Evolutionary conservation across 176 grass and related monocot species (phyloP), one percentile per base, ranked within the genome.

Genomic region (Cenchrus americanus): DNA sequence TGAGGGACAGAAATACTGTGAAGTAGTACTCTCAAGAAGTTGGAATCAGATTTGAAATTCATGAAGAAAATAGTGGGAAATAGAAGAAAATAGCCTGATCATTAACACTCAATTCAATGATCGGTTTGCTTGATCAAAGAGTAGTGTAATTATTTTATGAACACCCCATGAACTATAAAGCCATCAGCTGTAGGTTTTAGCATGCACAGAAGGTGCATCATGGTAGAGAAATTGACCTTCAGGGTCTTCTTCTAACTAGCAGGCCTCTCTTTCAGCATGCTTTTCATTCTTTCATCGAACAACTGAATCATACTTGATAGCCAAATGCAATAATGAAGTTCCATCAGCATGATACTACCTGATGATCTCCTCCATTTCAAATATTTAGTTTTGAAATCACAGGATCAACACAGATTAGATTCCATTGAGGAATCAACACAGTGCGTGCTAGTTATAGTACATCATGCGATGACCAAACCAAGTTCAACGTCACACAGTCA

Each of bases 401-500:
- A 37, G 14, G 66, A 65, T 81, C 30, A 71, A 66, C 42, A 32
- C 1, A 77, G 49, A 72, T 82, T 37, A 82, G 51, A 63, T 37
- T 71, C 66, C 69, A 70, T 70, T 53, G 23, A 82, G 72, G 52
- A 82, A 80, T 73, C 66, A 59, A n/a, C 72, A 78, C 24, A 64
- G 57, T 78, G 24, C 66, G 24, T 86, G 46, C 57, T 82, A 62
- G 70, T 22, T 77, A 82, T 75, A 78, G 82, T 44, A 83, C 88
- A 89, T 80, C 88, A 86, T 90, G 73, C 83, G 79, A 90, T 90
- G 88, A 86, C 66, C 79, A 72, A 78, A 76, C 41, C 43, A 52
- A 67, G 81, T 62, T 52, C 69, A 69, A 83, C 30, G 34, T 68
- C 46, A 86, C 74, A 52, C 11, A 63, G 70, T 79, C 59, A 91